Base-by-base conservation (phyloP, 208 protist genomes). In the Willaertia magna region DNA sequence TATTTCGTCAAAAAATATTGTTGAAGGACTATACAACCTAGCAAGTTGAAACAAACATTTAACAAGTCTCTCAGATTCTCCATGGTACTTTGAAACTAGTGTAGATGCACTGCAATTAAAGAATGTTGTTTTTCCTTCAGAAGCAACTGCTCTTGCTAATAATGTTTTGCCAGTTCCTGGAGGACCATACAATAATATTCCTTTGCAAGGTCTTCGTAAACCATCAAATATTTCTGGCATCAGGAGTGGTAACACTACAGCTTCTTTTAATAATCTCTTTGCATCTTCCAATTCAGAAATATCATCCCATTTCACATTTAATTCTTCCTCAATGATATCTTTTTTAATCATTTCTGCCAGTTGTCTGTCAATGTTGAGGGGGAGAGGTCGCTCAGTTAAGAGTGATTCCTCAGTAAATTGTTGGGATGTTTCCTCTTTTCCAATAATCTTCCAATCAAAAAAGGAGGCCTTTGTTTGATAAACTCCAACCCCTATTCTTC, bases 1-100 rank as follows among this genome's bases (percentile, higher is more conserved):
- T n/a, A 93, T 74, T 87, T 98, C 95, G 87, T 98, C 96, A 88
- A 98, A 94, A 87, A 98, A 98, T 83, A 98, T 95, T 18, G 93
- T 97, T 20, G 93, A 94, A 18, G 96, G 96, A 20, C 91, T 89
- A 59, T 95, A 93, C 79, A 93, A 88, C 4, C 94, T 87, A 1
- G 96, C 95, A 48, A 97, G 88, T 75, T 96, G 90, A 86, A 97
- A 97, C 0, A 75, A 22, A 34, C 30, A 88, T 43, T 84, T 67
- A 42, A 91, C 86, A 1, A 90, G 34, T 59, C 59, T 75, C 44
- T 91, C 89, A 22, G 85, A 87, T 40, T 91, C 89, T 49, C 89
- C 89, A 11, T 87, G 59, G 26, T 76, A 91, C 75, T 91, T 91
- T 9, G 88, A 90, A 67, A 83, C 26, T 1, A 91, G 61, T 18